phyloP scores from a whole-genome alignment of 257 asterid genomes.

The Gentiana macrophylla region DNA sequence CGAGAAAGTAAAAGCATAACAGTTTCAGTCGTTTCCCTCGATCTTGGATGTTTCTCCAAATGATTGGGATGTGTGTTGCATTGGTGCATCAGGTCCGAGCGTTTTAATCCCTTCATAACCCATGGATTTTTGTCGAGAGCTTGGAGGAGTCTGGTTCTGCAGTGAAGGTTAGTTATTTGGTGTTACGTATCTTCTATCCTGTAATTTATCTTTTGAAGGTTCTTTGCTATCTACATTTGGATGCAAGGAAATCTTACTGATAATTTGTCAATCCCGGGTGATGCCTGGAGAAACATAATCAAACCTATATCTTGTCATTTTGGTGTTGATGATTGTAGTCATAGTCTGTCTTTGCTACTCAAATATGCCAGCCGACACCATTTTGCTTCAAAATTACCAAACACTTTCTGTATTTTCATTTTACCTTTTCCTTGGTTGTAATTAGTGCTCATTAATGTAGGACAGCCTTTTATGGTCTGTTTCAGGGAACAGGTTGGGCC shows the following conservation, averaged over 20 bases:
- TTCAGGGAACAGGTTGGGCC: conserved; percentile 91
- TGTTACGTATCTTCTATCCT: conserved; percentile 14
- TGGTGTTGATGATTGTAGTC: too few relatives aligned
- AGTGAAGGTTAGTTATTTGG: conserved; percentile 44
- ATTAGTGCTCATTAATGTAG: conserved; percentile 12
- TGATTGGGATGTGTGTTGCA: conserved; percentile 90
- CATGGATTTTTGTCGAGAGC: conserved; percentile 88
- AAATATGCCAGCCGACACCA: too few relatives aligned
- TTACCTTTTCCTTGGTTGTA: conserved; percentile 4
- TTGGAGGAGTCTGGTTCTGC: conserved; percentile 86
- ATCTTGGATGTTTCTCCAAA: conserved; percentile 54
- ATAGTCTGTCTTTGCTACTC: too few relatives aligned
- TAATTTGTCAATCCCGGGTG: too few relatives aligned
- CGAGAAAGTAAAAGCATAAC: conserved; percentile 39
- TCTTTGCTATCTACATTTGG: too few relatives aligned
- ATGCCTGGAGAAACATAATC: too few relatives aligned
- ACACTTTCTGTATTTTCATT: too few relatives aligned
- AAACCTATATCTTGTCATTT: too few relatives aligned
- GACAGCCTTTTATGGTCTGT: conserved; percentile 14
- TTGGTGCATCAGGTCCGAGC: conserved; percentile 53
- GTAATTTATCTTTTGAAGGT: too few relatives aligned
- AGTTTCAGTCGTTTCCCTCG: conserved; percentile 75
- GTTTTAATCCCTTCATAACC: conserved; percentile 71
- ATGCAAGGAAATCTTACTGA: too few relatives aligned
- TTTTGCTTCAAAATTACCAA: neutral